Base-by-base conservation (phyloP, 169 alveolate genomes). In the Plasmodium malariae region DNA sequence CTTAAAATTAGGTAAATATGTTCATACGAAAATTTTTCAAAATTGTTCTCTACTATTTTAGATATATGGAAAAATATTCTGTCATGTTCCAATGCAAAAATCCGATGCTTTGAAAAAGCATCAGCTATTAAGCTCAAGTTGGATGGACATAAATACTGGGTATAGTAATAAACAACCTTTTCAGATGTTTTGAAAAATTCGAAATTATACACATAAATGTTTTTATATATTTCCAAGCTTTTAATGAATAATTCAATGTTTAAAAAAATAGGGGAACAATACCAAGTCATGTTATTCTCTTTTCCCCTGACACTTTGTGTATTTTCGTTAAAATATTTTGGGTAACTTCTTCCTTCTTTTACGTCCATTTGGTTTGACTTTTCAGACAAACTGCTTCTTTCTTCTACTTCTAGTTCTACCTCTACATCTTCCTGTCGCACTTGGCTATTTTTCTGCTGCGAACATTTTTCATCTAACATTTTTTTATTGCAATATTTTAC, bases 131-230 rank as follows among this genome's bases (percentile, higher is more conserved):
- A 49, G 12, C 91, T 67, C 37, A 83, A 43, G 37, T 34, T 67
- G 5, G 40, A 67, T 37, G 91, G 91, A 36, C 54, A 21, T 40
- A 83, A 43, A 83, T 83, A 83, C 28, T 65, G 91, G 11, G 85
- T 83, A n/a, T 83, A 83, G 43, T 83, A 83, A 83, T 83, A 83
- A 49, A 83, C 85, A 36, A 83, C 36, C 37, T 83, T 83, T 70
- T 83, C 91, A 57, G 73, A 17, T 28, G 34, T 83, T 68, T 49
- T 83, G 32, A 83, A 83, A 54, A 67, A 83, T 26, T 9, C 21
- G 3, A 85, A 71, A 83, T 83, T 83, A 59, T 83, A 83, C n/a
- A 49, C 69, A 67, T 83, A 83, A 54, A 83, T 45, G 37, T 49
- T 54, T 83, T 83, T 83, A 40, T 68, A 83, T 67, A 83, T 83